These are phyloP conservation scores for Zoysia matrella DNA, from an alignment of 202 grass and related monocot genomes.

Conservation along the genomic window DNA sequence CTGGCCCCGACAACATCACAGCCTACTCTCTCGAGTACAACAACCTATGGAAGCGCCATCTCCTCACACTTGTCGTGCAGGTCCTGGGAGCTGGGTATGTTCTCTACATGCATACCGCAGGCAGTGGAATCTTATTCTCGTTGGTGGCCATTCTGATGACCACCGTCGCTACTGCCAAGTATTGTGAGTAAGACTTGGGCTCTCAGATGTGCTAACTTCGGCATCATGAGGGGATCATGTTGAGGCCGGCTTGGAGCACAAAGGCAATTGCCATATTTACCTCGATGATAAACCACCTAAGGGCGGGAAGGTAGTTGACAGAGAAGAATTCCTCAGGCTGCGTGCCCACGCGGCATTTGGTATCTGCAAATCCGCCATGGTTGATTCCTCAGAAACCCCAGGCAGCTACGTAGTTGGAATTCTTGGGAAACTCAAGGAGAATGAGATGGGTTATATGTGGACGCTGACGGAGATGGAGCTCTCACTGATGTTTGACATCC, in stretches of 20 bases:
- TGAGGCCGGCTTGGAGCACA: not conserved
- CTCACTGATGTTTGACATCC: constrained; percentile 53
- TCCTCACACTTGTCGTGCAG: constrained; percentile 21
- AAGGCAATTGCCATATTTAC: not conserved
- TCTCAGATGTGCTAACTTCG: constrained; percentile 33
- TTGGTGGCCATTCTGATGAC: constrained; percentile 44
- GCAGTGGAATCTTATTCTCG: not conserved
- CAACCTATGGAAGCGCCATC: constrained; percentile 54
- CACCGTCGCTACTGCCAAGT: constrained; percentile 39
- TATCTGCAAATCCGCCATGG: constrained; percentile 38
- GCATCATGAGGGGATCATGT: constrained; percentile 31
- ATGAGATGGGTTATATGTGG: not conserved
- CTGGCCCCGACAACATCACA: constrained; percentile 56
- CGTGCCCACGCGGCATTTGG: constrained; percentile 38
- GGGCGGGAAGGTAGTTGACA: not conserved
- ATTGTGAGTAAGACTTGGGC: constrained; percentile 42
- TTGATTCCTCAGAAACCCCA: constrained; percentile 8
- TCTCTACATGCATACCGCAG: constrained; percentile 16
- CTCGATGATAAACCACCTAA: not conserved
- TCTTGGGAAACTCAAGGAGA: not conserved
- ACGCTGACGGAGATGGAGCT: constrained; percentile 51
- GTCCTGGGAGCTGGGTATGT: not conserved
- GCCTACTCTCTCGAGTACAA: constrained; percentile 55
- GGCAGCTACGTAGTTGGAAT: not conserved
- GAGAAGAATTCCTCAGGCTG: not conserved